Base-by-base conservation (phyloP, 495 filamentous ascomycete genomes). In the Halenospora varia region DNA sequence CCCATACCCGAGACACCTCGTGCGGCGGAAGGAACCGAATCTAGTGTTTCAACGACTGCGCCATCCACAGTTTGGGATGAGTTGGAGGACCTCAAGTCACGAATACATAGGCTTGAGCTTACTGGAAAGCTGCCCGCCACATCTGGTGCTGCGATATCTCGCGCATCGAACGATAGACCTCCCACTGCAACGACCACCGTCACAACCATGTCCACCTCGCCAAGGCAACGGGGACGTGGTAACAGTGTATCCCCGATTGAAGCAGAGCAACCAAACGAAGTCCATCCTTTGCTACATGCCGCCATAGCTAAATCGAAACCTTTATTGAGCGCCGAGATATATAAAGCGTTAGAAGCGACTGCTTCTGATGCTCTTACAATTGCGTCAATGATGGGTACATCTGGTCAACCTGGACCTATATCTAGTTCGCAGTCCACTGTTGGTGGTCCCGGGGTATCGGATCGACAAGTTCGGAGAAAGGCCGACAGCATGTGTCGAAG, bases 1-100 rank as follows among this genome's bases (percentile, higher is more conserved):
- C 75, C 77, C 17, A 59, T 60, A 1, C 68, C 76, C 9, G 84
- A 87, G 51, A 83, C 78, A 49, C 52, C 77, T 19, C 62, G 58
- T 17, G 62, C 73, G 48, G 71, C 70, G 2, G 82, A 87, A 61
- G 82, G 82, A 26, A 92, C 90, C 2, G 89, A 89, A 57, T 96
- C 92, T 0, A 91, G 89, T 0, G 75, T 85, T 20, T 97, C 94
- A 0, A 90, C 89, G 0, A 91, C 85, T 1, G 90, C 91, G 9
- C 88, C 92, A 19, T 96, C 94, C 1, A 95, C 90, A 0, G 89
- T 98, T 10, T 98, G 95, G 95, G 94, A 98, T 69, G 94, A 98
- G 71, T 73, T 98, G 18, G 94, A 98, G 62, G 95, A 97, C 53
- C 74, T 98, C 11, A 98, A 97, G 68, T 93, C 90, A 10, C 84